A percentile compares a stretch with the other conserved stretches of the same genome.
Conservation (phyloP, 495 filamentous ascomycete genomes). For the Talaromyces thailandensis region DNA sequence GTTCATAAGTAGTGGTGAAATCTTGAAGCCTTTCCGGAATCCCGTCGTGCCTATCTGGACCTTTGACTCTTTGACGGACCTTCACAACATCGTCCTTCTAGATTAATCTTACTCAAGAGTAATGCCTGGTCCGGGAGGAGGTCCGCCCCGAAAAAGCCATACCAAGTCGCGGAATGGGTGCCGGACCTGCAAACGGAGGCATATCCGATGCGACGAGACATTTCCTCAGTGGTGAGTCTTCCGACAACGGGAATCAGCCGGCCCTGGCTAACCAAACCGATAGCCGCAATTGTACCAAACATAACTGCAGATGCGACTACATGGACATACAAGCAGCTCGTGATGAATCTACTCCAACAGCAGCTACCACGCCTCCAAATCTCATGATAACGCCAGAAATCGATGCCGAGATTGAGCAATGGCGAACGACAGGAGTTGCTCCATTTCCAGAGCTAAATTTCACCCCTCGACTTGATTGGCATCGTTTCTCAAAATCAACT, state of each 20-base stretch:
- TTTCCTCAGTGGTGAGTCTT: conserved; percentile 86
- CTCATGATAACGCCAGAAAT: conserved; percentile 76
- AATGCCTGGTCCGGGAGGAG: conserved; percentile 44
- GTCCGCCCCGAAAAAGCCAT: conserved; percentile 63
- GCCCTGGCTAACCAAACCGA: not conserved
- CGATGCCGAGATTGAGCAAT: conserved; percentile 70
- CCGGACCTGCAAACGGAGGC: conserved; percentile 92
- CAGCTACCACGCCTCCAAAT: conserved; percentile 54
- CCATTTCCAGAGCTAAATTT: conserved; percentile 78
- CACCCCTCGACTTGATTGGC: conserved; percentile 48
- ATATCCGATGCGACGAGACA: conserved; percentile 96
- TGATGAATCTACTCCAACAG: conserved; percentile 53
- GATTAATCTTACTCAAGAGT: not conserved
- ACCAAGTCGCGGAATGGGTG: conserved; percentile 98
- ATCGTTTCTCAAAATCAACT: conserved; percentile 62
- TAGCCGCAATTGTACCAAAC: conserved; percentile 96
- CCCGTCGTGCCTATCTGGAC: not conserved
- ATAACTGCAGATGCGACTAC: conserved; percentile 96
- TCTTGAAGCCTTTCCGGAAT: not conserved
- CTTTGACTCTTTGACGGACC: not conserved
- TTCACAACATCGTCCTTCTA: not conserved
- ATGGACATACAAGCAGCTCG: conserved; percentile 64
- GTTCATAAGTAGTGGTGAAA: not conserved
- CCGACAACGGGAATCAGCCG: not conserved
- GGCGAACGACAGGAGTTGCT: conserved; percentile 75